Evolutionary conservation across 495 filamentous ascomycete genomes (phyloP), one percentile per base, ranked within the genome.

Genomic region (Achaetomiella virescens): DNA sequence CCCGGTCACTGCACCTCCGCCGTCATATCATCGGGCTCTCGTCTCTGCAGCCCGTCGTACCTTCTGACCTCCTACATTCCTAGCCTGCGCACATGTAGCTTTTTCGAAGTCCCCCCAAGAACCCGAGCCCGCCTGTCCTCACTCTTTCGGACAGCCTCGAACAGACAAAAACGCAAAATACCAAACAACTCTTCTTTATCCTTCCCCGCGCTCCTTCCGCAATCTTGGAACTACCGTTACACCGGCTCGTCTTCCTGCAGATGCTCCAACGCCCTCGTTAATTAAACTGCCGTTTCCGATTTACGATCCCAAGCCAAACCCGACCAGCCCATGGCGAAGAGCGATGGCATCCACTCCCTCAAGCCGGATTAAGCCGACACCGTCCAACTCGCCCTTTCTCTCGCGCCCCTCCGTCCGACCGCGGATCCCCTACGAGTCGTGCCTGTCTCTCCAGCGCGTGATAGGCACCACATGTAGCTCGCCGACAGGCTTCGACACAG

Each of bases 401-500:
- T 75, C 81, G 50, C 80, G 82, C 22, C 74, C 80, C 11, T 75
- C 84, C 21, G 73, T 79, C 57, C 68, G 70, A 52, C 58, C 70
- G 14, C 68, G 67, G 9, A 25, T 57, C 43, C 38, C 64, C 20
- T 70, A 68, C 60, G 78, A 81, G 38, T 72, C 76, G 50, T 79
- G 77, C 27, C 76, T 97, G 21, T 84, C 84, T 29, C 78, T 96
- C 29, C 84, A 85, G 63, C 83, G 86, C 36, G 89, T 97, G 35
- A 87, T 97, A 61, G 91, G 91, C 15, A 91, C 90, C 17, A 95
- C 91, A 12, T 91, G 89, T 52, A 81, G 73, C 56, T 88, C 90
- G 6, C 85, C 89, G 17, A 91, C 88, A 70, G 91, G 85, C 49
- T 96, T 98, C 69, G 91, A 95, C 64, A 81, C 81, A 50, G 81